These are phyloP conservation scores for Thermothielavioides terrestris DNA, from an alignment of 495 filamentous ascomycete species.

Conservation along the genomic window DNA sequence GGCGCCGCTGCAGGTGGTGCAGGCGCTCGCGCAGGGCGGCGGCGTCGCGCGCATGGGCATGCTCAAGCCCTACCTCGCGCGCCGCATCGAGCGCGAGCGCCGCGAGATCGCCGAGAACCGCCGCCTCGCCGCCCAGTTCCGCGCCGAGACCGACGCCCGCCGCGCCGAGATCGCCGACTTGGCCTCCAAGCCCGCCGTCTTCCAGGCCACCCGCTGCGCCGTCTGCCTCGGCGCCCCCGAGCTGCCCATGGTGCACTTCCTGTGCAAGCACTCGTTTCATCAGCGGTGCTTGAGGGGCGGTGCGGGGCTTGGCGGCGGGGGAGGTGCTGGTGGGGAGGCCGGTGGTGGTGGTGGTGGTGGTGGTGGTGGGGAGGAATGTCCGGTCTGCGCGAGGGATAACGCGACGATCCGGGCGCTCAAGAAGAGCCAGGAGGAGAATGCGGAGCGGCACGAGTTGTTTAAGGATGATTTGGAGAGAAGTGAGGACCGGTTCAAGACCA, in stretches of 20 bases:
- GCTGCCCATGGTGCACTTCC: conserved; percentile 84
- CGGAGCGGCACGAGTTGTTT: conserved; percentile 86
- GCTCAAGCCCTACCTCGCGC: conserved; percentile 83
- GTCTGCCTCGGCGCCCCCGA: conserved; percentile 68
- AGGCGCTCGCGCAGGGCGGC: conserved; percentile 56
- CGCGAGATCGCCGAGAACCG: conserved; percentile 78
- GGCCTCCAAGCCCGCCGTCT: conserved; percentile 70
- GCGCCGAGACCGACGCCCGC: conserved; percentile 73
- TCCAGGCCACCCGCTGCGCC: conserved; percentile 79
- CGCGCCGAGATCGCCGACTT: conserved; percentile 68
- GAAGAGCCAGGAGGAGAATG: conserved; percentile 76
- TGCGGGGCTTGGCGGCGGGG: conserved; percentile 21
- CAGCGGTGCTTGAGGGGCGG: conserved; percentile 61
- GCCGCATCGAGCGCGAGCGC: conserved; percentile 80
- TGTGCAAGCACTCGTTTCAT: conserved; percentile 96
- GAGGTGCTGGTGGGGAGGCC: conserved; percentile 26
- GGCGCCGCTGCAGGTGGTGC: conserved; percentile 94
- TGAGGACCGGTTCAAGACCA: conserved; percentile 74
- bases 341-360: conserved; percentile 20
- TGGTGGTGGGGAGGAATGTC: conserved; percentile 53
- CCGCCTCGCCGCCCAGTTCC: conserved; percentile 74
- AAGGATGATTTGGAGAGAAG: conserved; percentile 68
- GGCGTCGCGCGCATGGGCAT: conserved; percentile 90
- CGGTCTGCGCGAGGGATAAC: conserved; percentile 72
- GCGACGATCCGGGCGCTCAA: conserved; percentile 78